Evolutionary conservation across 1,139 yeast genomes (phyloP), one percentile per base, ranked within the genome.

Genomic region (Kluyveromyces sp.): DNA sequence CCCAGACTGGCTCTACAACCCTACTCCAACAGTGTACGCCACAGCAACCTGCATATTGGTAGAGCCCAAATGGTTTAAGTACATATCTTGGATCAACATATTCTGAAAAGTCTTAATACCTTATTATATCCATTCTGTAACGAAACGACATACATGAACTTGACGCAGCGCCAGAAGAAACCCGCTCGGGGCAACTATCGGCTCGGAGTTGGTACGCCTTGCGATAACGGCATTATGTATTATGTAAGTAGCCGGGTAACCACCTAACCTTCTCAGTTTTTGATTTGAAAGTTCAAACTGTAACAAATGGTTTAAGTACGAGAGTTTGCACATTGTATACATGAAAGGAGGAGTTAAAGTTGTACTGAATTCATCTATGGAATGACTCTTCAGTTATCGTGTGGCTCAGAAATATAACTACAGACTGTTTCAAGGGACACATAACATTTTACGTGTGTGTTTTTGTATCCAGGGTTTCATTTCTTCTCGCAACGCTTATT

Each of bases 1-100:
- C 11, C 37, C 42, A 4, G 36, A 31, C 17, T 45, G 46, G 36
- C 22, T 39, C 30, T 40, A 37, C 32, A 20, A 18, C 34, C 38
- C 39, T 9, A 31, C 33, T n/a, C 41, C 46, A 15, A 60, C 67
- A 3, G 55, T 67, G 3, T 56, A 70, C 25, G 92, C 88, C 1
- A 63, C 67, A 15, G 83, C 85, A 0, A 64, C 64, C 26, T 82
- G 89, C 60, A 65, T 83, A 0, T 65, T 83, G 44, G 88, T 83
- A 1, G 89, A 83, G 54, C 94, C 94, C 8, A 78, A 70, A 55
- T 83, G 94, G 94, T 83, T 83, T 66, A 80, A 77, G 56, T 81
- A 76, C 54, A 68, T 82, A 42, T 58, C 68, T n/a, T 81, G 87
- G 86, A 64, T 80, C 29, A 60, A 61, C 26, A 47, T 66, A 20